Evolutionary conservation across 805 yeast species (phyloP).

Genomic region (Yarrowia sp.): DNA sequence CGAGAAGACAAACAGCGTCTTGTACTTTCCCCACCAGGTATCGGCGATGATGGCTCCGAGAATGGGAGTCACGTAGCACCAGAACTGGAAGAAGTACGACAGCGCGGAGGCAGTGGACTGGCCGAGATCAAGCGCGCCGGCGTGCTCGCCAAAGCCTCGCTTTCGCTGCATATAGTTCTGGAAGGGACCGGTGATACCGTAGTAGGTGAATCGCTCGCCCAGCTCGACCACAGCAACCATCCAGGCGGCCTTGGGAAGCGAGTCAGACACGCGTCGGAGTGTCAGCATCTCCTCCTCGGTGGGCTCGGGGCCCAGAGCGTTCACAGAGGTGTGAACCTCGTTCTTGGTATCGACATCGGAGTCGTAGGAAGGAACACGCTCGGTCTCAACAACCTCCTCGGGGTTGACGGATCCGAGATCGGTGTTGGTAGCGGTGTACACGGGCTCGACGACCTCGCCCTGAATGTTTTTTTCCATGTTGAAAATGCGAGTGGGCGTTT

Average conservation of each 20-base stretch:
- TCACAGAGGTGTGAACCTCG: constrained; percentile 1
- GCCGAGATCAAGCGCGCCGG: constrained; percentile 61
- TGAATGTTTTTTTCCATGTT: constrained; percentile 5
- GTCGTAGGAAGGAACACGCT: neutral
- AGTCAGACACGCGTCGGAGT: constrained; percentile 53
- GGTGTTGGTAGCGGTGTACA: neutral
- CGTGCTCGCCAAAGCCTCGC: constrained; percentile 33
- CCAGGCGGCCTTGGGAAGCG: constrained; percentile 56
- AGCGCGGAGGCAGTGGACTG: constrained; percentile 66
- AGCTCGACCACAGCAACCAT: constrained; percentile 69
- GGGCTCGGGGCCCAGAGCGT: constrained; percentile 39
- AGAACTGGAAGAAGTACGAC: constrained; percentile 72
- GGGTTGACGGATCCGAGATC: neutral
- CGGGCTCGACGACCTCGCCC: constrained; percentile 8
- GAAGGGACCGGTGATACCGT: constrained; percentile 73
- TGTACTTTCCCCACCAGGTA: constrained; percentile 68
- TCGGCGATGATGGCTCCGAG: constrained; percentile 76
- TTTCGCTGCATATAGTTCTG: constrained; percentile 67
- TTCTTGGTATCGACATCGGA: constrained; percentile 3
- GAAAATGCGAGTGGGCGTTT: too few species aligned
- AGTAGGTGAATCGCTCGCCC: constrained; percentile 77
- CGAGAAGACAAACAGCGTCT: constrained; percentile 61
- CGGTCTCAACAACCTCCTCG: neutral
- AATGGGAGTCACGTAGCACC: constrained; percentile 78
- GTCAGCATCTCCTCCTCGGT: constrained; percentile 55